phyloP scores from a whole-genome alignment of 345 rosid genomes.

The Hibiscus mutabilis region DNA sequence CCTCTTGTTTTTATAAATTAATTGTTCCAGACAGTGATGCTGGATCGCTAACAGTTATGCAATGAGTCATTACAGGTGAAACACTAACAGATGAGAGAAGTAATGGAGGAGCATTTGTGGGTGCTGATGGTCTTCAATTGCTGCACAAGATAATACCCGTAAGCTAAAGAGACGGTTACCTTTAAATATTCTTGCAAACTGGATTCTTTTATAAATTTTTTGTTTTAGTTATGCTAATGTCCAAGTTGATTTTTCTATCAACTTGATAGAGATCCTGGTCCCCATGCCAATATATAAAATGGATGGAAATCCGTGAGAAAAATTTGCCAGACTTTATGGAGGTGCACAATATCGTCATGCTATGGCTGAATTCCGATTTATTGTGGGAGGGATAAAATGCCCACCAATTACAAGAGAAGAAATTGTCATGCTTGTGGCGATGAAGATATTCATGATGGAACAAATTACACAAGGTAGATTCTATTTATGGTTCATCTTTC shows the following conservation, averaged over 20 bases:
- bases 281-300: not conserved
- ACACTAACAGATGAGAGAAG: constrained; percentile 79
- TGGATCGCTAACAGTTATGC: not conserved
- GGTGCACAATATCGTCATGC: constrained; percentile 96
- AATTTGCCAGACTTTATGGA: constrained; percentile 39
- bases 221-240: not conserved
- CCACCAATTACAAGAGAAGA: constrained; percentile 90
- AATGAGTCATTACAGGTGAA: constrained; percentile 54
- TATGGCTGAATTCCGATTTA: constrained; percentile 95
- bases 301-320: not conserved
- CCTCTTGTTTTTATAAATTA: constrained; percentile 8
- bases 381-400: constrained; percentile 87
- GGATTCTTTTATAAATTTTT: constrained; percentile 6
- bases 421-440: constrained; percentile 95
- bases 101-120: constrained; percentile 74
- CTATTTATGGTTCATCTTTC: constrained; percentile 9
- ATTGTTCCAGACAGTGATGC: constrained; percentile 9
- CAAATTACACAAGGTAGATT: constrained; percentile 80
- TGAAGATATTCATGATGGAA: constrained; percentile 96
- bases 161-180: constrained; percentile 22
- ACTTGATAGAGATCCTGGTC: not conserved
- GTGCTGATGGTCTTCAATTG: constrained; percentile 77
- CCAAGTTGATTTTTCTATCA: not conserved
- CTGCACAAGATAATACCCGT: constrained; percentile 87
- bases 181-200: constrained; percentile 4